Evolutionary conservation across 2,329 filamentous ascomycete genomes (phyloP), one percentile per base, ranked within the genome.

Genomic region (Scedosporium aurantiacum): DNA sequence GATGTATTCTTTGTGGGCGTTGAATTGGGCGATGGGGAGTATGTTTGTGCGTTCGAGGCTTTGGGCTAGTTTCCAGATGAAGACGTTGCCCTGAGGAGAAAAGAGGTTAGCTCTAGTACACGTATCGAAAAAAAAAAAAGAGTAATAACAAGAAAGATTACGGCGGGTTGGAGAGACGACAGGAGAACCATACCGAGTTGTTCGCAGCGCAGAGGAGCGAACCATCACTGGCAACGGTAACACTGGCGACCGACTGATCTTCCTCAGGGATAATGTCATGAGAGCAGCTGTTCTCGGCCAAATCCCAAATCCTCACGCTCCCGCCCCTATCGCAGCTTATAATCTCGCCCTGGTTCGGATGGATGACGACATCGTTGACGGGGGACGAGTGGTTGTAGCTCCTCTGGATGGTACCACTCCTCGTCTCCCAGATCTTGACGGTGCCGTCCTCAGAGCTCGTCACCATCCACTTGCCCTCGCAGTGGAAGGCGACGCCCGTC

Each of bases 381-480:
- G 94, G 86, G 40, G 86, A 87, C 60, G 88, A 89, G 72, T 99
- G 94, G 67, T 84, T 87, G 73, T 99, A 99, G 75, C 93, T 96
- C 61, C 94, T 85, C 75, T 99, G 94, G 61, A 97, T 85, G 62
- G 83, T 86, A 55, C 90, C 93, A 12, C 83, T 89, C 56, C 92
- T 81, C 4, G 91, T 96, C 72, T 97, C 93, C 92, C 92, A 97
- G 65, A 97, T 96, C 79, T 96, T 96, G 70, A 97, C 92, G 0
- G 91, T 96, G 68, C 92, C 90, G 71, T 99, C 94, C 74, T 99
- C 94, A 56, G 90, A 96, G 73, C 89, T 95, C 8, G 94, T 99
- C 18, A 97, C 94, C 90, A 99, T 97, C 94, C 94, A 99, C 77
- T 99, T 99, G 10, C 93, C 92, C 74, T 99, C 94, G 73, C 93